Percentiles rank a stretch among this genome's conserved stretches.
These are phyloP conservation scores for Hypholoma sublateritium DNA, from an alignment of 768 basidiomycete species.

Conservation along the genomic window DNA sequence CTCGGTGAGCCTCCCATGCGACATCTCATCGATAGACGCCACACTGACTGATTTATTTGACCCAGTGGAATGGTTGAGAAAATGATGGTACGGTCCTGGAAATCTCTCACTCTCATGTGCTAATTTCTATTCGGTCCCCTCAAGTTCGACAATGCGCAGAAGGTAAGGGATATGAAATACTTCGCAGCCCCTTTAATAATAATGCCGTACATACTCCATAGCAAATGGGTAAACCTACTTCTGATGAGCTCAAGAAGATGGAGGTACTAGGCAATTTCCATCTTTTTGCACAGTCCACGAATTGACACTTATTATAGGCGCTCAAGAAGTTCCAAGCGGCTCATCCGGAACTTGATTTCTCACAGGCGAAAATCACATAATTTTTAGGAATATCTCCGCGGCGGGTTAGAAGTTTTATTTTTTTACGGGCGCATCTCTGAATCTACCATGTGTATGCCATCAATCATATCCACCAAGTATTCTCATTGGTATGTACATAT, in stretches of 20 bases:
- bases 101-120: slow-evolving; percentile 2
- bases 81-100: slow-evolving; percentile 82
- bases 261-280: slow-evolving; percentile 53
- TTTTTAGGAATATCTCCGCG: neutral
- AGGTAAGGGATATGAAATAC: slow-evolving; percentile 36
- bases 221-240: slow-evolving; percentile 96
- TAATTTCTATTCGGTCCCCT: slow-evolving; percentile 3
- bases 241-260: slow-evolving; percentile 90
- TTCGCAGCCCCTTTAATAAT: neutral
- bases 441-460: neutral
- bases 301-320: slow-evolving; percentile 43
- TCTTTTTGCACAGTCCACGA: neutral
- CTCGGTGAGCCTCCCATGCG: slow-evolving; percentile 53
- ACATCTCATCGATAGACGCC: neutral
- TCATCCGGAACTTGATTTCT: slow-evolving; percentile 95
- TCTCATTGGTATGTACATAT: neutral
- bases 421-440: neutral
- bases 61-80: slow-evolving; percentile 96
- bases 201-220: slow-evolving; percentile 26
- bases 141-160: slow-evolving; percentile 80
- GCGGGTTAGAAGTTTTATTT: neutral
- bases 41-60: slow-evolving; percentile 2
- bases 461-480: neutral
- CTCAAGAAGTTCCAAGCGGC: slow-evolving; percentile 85
- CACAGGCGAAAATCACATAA: slow-evolving; percentile 84